Percentiles rank a stretch among this genome's conserved stretches.
Conservation (phyloP, 2,329 filamentous ascomycete genomes). For the Didymella sp. region DNA sequence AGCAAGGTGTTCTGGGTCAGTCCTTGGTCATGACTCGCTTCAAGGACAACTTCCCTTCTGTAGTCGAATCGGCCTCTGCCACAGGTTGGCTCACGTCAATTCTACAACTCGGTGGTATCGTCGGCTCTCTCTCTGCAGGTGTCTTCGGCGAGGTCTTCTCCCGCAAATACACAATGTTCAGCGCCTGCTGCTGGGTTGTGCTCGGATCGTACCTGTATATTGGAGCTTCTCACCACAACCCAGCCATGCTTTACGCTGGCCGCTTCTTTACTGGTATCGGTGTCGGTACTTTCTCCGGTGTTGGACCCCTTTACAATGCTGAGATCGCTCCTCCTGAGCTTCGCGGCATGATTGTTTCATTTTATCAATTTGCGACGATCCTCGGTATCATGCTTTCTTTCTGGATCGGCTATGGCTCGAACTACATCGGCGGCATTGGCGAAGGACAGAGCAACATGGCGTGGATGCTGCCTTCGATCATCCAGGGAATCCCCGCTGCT, state of each 20-base stretch:
- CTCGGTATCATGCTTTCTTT: conserved; percentile 43
- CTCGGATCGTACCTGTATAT: conserved; percentile 53
- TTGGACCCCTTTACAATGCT: conserved; percentile 58
- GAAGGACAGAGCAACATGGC: conserved; percentile 37
- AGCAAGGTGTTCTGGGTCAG: conserved; percentile 63
- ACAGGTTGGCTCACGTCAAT: conserved; percentile 61
- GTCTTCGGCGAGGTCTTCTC: conserved; percentile 59
- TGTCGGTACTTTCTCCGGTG: conserved; percentile 58
- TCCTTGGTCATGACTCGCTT: conserved; percentile 62
- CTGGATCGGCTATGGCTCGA: conserved; percentile 42
- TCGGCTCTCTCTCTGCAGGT: conserved; percentile 58
- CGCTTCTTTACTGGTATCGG: conserved; percentile 60
- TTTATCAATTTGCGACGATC: conserved; percentile 42
- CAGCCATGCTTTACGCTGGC: conserved; percentile 56
- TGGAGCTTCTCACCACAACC: conserved; percentile 52
- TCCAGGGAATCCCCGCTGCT: conserved; percentile 37
- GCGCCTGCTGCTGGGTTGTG: conserved; percentile 55
- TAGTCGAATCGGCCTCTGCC: conserved; percentile 56
- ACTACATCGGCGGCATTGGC: conserved; percentile 54
- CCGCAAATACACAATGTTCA: conserved; percentile 62
- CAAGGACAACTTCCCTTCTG: conserved; percentile 57
- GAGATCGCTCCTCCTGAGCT: conserved; percentile 40
- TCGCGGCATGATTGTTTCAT: conserved; percentile 38
- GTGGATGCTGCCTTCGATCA: conserved; percentile 37
- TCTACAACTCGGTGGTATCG: conserved; percentile 59